These are phyloP conservation scores for Cryptococcus jaspeensis DNA, from an alignment of 1,284 basidiomycete genomes.

Conservation along the genomic window DNA sequence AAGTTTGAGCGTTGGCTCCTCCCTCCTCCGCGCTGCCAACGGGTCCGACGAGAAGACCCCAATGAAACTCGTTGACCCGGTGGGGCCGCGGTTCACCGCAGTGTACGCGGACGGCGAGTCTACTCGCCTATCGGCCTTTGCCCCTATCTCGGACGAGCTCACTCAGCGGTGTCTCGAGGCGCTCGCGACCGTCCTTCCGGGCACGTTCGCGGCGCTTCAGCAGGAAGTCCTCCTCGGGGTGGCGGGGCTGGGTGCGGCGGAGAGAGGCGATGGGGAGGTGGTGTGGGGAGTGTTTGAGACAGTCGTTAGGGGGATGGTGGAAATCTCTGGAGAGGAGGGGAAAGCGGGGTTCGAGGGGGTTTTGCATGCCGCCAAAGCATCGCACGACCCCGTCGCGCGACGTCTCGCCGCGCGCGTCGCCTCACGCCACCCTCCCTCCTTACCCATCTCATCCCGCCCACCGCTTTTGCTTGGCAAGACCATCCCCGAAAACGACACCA, in stretches of 20 bases:
- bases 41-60: slow-evolving; percentile 10
- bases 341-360: not conserved
- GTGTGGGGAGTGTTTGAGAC: slow-evolving; percentile 18
- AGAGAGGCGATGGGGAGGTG: not conserved
- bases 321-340: not conserved
- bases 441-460: not conserved
- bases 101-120: slow-evolving; percentile 57
- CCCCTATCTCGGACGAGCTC: slow-evolving; percentile 58
- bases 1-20: slow-evolving; percentile 31
- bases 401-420: slow-evolving; percentile 49
- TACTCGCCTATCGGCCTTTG: slow-evolving; percentile 56
- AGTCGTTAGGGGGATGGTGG: slow-evolving; percentile 10
- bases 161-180: slow-evolving; percentile 63
- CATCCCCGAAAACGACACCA: slow-evolving; percentile 1
- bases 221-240: slow-evolving; percentile 55
- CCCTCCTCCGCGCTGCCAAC: slow-evolving; percentile 9
- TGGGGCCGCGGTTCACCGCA: slow-evolving; percentile 56
- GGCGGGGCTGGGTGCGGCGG: slow-evolving; percentile 27
- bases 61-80: slow-evolving; percentile 48
- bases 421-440: not conserved
- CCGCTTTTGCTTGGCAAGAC: not conserved
- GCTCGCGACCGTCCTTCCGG: slow-evolving; percentile 59
- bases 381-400: slow-evolving; percentile 53
- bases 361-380: not conserved
- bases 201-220: slow-evolving; percentile 59